Evolutionary conservation across 352 stramenopile species (phyloP).

Genomic region (Phytophthora melonis): DNA sequence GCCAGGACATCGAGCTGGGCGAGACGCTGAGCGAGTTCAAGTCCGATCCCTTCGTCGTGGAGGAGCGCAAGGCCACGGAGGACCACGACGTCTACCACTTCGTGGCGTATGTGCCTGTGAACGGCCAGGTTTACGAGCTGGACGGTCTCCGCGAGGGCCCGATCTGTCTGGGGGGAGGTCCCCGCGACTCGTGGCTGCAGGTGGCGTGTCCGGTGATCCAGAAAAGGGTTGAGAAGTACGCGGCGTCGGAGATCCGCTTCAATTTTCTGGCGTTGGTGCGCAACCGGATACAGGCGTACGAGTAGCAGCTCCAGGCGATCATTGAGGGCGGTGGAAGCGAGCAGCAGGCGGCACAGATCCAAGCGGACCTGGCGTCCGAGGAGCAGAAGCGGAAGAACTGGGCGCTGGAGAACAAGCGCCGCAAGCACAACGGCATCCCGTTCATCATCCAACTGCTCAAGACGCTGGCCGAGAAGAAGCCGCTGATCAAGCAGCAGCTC

Average conservation of each 20-base stretch:
- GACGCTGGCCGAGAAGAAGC: slow-evolving; percentile 89
- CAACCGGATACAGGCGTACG: slow-evolving; percentile 73
- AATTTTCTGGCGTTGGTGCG: slow-evolving; percentile 96
- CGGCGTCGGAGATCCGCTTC: slow-evolving; percentile 95
- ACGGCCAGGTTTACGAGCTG: slow-evolving; percentile 95
- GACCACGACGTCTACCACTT: slow-evolving; percentile 98
- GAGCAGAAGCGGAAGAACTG: slow-evolving; percentile 82
- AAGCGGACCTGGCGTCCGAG: slow-evolving; percentile 60
- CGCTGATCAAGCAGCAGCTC: slow-evolving; percentile 80
- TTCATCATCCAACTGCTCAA: slow-evolving; percentile 95
- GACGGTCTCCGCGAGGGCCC: slow-evolving; percentile 94
- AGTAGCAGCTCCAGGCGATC: slow-evolving; percentile 54
- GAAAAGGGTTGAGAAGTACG: slow-evolving; percentile 93
- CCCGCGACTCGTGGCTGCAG: slow-evolving; percentile 82
- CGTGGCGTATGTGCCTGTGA: slow-evolving; percentile 94
- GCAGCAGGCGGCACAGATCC: slow-evolving; percentile 52
- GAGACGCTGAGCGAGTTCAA: slow-evolving; percentile 80
- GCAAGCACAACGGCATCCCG: slow-evolving; percentile 97
- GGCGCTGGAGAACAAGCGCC: slow-evolving; percentile 92
- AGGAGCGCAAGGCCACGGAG: slow-evolving; percentile 76
- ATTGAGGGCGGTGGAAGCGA: slow-evolving; percentile 46
- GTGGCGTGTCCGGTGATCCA: slow-evolving; percentile 94
- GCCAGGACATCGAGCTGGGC: slow-evolving; percentile 67
- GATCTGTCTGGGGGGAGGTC: slow-evolving; percentile 83
- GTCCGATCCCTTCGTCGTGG: slow-evolving; percentile 83